Evolutionary conservation across 2,329 filamentous ascomycete species (phyloP), one percentile per base, ranked within the genome.

Genomic region (Fusarium coicis): DNA sequence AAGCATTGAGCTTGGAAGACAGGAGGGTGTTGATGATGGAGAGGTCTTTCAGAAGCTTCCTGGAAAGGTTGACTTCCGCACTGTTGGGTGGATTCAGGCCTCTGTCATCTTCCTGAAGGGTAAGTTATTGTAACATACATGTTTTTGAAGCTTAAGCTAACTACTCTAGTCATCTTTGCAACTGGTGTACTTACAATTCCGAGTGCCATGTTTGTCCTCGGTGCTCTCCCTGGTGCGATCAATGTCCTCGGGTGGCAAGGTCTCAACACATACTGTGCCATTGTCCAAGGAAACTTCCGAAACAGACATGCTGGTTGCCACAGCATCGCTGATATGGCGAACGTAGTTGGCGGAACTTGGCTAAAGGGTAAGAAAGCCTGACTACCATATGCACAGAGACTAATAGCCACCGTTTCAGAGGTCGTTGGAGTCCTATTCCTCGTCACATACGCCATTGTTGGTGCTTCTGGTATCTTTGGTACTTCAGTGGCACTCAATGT

Each of bases 401-500:
- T 54, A 18, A 54, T n/a, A 18, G 14, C 0, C 7, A 9, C 10
- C 2, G 2, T 14, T 2, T 39, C 23, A 58, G 89, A 91, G 76
- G 47, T 91, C 1, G 83, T 84, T 15, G 89, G 89, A 1, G 74
- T 85, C 2, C 77, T 91, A 5, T 91, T 91, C 79, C 84, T 90
- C 21, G 79, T 90, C 11, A 87, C 87, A 8, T 90, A 89, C 66
- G 74, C 90, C 44, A 85, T 91, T 19, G 86, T 86, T 40, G 84
- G 85, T 14, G 89, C 85, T 3, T 87, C 86, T 2, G 89, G 89
- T 10, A 89, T 92, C 66, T 83, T 91, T 40, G 88, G 88, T 18
- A 85, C 90, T 3, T 88, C 88, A 0, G 87, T 87, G 1, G 89
- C 85, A 1, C 80, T 92, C 58, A 92, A 92, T 73, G 87, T 89